Evolutionary conservation across 2,329 filamentous ascomycete genomes (phyloP), one percentile per base, ranked within the genome.

Genomic region (Leptosphaerulina australis): DNA sequence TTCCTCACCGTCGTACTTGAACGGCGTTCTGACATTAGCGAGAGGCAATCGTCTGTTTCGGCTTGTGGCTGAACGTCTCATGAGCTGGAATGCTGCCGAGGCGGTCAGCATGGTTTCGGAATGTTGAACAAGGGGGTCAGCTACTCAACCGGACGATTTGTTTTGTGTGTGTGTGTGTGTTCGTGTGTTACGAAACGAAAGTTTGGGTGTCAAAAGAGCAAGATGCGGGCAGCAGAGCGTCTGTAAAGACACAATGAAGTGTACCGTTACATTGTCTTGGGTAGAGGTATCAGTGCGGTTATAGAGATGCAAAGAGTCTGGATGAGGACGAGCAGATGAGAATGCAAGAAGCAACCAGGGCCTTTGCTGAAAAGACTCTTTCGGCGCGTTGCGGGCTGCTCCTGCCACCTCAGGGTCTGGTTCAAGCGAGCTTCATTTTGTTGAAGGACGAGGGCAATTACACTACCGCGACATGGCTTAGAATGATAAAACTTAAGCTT

Each of bases 1-100:
- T 39, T 35, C 30, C 50, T 48, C 38, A 44, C 33, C 20, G 50
- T 53, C 24, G 50, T 53, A 48, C 50, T 18, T 44, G 38, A 47
- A 48, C 38, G 44, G 43, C 31, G 28, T 44, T 37, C 34, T 34
- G 43, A 44, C 34, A 33, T 44, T 48, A 48, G 38, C 44, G 38
- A 53, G 33, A 48, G 12, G 43, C 48, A 46, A 21, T 17, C n/a
- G 31, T 51, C 41, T 30, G 36, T 41, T 41, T 51, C 38, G 48
- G 37, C 36, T 40, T 36, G 36, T 51, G 48, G 36, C 35, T 45
- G 41, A 34, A 37, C 30, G 41, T 33, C 36, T 51, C 29, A 22
- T 31, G 26, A 41, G 36, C 36, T 41, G 48, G 43, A 51, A 51
- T 51, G 43, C 21, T 43, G 41, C 48, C 36, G 36, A 41, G 33